Conservation (phyloP, 768 basidiomycete species). For the Lentinus tigrinus region DNA sequence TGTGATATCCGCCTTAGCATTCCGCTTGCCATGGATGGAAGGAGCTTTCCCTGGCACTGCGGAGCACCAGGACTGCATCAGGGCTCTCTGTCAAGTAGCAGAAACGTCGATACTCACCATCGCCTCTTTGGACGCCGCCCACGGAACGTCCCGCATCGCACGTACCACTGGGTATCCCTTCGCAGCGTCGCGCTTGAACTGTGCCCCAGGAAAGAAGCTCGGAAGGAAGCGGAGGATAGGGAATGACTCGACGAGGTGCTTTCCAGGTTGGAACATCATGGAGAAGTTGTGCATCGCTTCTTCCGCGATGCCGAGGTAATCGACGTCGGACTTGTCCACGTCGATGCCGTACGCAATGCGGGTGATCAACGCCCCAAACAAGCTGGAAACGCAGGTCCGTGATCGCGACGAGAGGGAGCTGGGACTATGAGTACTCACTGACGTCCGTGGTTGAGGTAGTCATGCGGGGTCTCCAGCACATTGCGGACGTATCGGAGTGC, state of each 20-base stretch:
- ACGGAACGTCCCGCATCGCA: conserved; percentile 12
- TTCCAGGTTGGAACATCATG: neutral
- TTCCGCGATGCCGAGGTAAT: conserved; percentile 7
- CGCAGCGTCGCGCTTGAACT: conserved; percentile 12
- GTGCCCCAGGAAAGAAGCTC: conserved; percentile 17
- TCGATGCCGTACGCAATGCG: conserved; percentile 23
- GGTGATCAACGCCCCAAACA: conserved; percentile 20
- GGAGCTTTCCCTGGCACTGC: conserved; percentile 3
- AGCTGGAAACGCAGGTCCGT: conserved; percentile 3
- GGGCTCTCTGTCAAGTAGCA: neutral
- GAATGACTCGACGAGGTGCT: neutral
- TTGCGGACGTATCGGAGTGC: neutral
- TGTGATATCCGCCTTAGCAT: neutral
- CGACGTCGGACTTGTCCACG: neutral
- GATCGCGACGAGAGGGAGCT: neutral
- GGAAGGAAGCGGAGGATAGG: conserved; percentile 15
- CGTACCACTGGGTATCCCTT: neutral
- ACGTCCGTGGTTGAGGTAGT: neutral
- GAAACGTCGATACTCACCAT: conserved; percentile 11
- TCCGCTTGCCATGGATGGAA: conserved; percentile 1
- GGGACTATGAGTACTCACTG: neutral
- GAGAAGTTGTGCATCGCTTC: neutral
- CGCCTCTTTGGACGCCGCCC: conserved; percentile 10
- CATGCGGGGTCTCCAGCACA: neutral
- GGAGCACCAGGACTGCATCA: neutral